phyloP scores from a whole-genome alignment of 2,329 filamentous ascomycete genomes.

The Leptographium wingfieldii region DNA sequence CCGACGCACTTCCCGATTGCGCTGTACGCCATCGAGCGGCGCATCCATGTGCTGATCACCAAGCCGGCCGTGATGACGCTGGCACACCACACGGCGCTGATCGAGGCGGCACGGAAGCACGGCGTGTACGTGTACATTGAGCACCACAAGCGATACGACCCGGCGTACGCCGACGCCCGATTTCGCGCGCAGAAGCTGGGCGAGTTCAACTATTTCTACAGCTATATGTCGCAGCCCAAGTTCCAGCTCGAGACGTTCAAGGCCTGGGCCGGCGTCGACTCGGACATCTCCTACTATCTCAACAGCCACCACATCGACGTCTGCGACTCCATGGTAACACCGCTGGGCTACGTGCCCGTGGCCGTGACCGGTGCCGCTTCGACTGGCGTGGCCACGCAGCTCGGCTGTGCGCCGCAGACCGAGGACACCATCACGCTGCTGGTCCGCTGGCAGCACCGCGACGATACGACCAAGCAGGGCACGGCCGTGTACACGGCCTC shows the following conservation, averaged over 20 bases:
- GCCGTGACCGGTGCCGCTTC: slow-evolving; percentile 68
- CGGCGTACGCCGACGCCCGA: slow-evolving; percentile 79
- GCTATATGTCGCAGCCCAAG: slow-evolving; percentile 91
- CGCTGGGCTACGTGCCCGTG: slow-evolving; percentile 58
- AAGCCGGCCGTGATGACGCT: slow-evolving; percentile 86
- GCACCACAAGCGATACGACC: slow-evolving; percentile 94
- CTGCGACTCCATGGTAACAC: slow-evolving; percentile 78
- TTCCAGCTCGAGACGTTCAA: slow-evolving; percentile 89
- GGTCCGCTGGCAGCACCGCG: slow-evolving; percentile 73
- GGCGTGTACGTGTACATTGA: slow-evolving; percentile 86
- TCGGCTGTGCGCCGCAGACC: slow-evolving; percentile 69
- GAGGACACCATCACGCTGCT: slow-evolving; percentile 90
- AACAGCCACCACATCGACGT: slow-evolving; percentile 93
- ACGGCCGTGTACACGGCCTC: slow-evolving; percentile 88
- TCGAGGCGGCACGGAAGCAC: slow-evolving; percentile 58
- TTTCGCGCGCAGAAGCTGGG: slow-evolving; percentile 65
- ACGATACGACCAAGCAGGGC: slow-evolving; percentile 55
- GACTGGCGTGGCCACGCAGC: slow-evolving; percentile 61
- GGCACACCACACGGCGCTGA: slow-evolving; percentile 62
- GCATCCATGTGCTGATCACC: slow-evolving; percentile 83
- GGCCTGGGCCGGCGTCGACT: slow-evolving; percentile 83
- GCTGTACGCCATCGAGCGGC: slow-evolving; percentile 77
- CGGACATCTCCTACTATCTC: slow-evolving; percentile 90
- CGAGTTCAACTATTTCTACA: slow-evolving; percentile 98
- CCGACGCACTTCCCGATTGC: slow-evolving; percentile 88